Evolutionary conservation across 192 early-diverging fungal species (phyloP).

Genomic region (Podochytrium sp.): DNA sequence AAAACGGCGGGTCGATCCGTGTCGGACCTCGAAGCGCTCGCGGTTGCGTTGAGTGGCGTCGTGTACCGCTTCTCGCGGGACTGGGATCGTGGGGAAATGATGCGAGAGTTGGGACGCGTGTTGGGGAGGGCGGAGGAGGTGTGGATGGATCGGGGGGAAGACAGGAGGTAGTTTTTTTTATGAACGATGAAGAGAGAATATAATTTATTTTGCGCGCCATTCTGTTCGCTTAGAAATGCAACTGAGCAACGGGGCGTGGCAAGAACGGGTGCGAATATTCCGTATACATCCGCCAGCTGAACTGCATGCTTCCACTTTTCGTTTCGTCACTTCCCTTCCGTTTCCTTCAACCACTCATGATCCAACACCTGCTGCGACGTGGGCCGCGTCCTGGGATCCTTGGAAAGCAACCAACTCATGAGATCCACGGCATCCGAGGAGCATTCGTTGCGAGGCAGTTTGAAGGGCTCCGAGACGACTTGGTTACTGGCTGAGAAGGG

Average conservation of each 20-base stretch:
- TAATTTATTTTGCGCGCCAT: neutral
- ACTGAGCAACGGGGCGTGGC: no score
- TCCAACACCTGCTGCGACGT: constrained; percentile 61
- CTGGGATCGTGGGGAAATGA: constrained; percentile 17
- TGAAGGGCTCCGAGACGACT: constrained; percentile 53
- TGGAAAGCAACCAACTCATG: constrained; percentile 64
- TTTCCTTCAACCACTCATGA: constrained; percentile 61
- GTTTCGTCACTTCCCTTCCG: no score
- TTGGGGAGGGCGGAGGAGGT: constrained; percentile 2
- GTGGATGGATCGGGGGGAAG: neutral
- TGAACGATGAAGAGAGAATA: neutral
- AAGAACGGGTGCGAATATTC: no score
- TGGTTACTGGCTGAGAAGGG: constrained; percentile 60
- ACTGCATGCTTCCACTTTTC: no score
- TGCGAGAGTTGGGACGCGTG: neutral
- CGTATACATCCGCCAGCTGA: no score
- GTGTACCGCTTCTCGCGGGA: neutral
- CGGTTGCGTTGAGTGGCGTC: constrained; percentile 22
- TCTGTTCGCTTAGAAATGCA: no score
- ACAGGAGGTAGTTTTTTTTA: neutral
- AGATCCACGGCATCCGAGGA: constrained; percentile 59
- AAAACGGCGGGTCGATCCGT: constrained; percentile 9
- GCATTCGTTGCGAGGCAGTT: constrained; percentile 45
- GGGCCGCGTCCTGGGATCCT: constrained; percentile 57
- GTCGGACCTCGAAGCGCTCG: constrained; percentile 26